Conservation (phyloP, 140 eudicot genomes). For the Artemisia princeps region DNA sequence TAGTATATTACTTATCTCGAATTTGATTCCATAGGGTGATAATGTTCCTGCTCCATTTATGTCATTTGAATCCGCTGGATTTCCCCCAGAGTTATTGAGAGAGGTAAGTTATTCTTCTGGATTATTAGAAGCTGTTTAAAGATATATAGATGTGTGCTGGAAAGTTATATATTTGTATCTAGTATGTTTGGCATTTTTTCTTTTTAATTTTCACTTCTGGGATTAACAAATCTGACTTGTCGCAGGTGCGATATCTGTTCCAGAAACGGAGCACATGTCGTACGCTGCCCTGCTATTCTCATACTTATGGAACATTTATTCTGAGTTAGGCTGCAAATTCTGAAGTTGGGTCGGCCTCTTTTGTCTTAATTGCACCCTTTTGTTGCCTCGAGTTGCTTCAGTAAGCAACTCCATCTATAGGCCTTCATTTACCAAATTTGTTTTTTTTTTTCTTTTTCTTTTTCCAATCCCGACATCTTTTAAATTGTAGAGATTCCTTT, state of each 20-base stretch:
- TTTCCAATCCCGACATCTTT: constrained; percentile 16
- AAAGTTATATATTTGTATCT: neutral
- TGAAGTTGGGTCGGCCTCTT: constrained; percentile 70
- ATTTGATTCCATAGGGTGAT: constrained; percentile 60
- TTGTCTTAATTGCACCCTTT: constrained; percentile 69
- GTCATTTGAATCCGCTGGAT: constrained; percentile 87
- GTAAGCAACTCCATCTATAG: constrained; percentile 87
- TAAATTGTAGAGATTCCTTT: constrained; percentile 12
- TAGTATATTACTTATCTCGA: constrained; percentile 8
- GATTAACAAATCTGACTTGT: constrained; percentile 57
- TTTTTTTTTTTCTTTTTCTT: neutral
- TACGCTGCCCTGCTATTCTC: constrained; percentile 94
- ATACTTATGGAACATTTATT: constrained; percentile 53
- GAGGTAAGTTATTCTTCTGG: constrained; percentile 60
- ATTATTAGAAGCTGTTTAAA: neutral
- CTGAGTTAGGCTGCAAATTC: constrained; percentile 81
- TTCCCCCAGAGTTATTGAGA: constrained; percentile 76
- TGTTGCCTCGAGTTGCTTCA: constrained; percentile 97
- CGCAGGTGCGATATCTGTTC: constrained; percentile 99
- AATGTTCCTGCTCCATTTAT: constrained; percentile 90
- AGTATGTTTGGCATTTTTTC: constrained; percentile 15
- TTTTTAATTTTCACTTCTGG: constrained; percentile 26
- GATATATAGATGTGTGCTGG: neutral
- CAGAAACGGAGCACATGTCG: constrained; percentile 99
- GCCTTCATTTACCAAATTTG: constrained; percentile 32